Evolutionary conservation across 805 yeast genomes (phyloP).

Genomic region (Phaffomyces thermotolerans): DNA sequence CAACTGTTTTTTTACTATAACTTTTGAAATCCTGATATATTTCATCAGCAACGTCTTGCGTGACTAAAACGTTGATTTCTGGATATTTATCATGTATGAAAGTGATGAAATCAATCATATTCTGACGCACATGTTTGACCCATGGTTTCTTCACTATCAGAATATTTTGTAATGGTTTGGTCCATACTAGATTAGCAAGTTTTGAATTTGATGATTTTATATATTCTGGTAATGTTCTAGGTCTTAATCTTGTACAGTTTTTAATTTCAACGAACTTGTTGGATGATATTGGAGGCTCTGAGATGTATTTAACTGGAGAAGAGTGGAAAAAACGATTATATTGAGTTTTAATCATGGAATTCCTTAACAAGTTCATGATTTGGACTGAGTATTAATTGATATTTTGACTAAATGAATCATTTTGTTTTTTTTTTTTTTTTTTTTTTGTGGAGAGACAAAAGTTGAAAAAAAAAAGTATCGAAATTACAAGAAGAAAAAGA

Average conservation of each 20-base stretch:
- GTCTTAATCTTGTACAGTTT: slow-evolving; percentile 24
- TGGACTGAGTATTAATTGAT: too few species aligned
- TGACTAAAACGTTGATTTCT: slow-evolving; percentile 68
- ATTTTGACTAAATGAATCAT: too few species aligned
- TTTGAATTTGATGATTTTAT: slow-evolving; percentile 51
- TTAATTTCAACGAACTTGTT: slow-evolving; percentile 26
- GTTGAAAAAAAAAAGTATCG: too few species aligned
- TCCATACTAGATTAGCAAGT: slow-evolving; percentile 62
- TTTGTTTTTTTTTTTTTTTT: too few species aligned
- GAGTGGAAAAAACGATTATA: slow-evolving; percentile 12
- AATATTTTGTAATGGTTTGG: slow-evolving; percentile 64
- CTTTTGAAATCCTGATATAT: slow-evolving; percentile 29
- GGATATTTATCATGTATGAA: slow-evolving; percentile 60
- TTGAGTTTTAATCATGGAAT: background rate
- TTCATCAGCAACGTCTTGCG: slow-evolving; percentile 69
- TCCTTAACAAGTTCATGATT: background rate
- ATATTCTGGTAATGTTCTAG: slow-evolving; percentile 41
- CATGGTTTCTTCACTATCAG: slow-evolving; percentile 82
- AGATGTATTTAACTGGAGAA: slow-evolving; percentile 10
- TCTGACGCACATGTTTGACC: slow-evolving; percentile 54
- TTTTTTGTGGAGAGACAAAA: too few species aligned
- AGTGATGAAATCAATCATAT: slow-evolving; percentile 58
- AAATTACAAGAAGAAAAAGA: too few species aligned
- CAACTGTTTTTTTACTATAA: slow-evolving; percentile 17
- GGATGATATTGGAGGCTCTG: slow-evolving; percentile 24